Percentiles rank a stretch among this genome's conserved stretches.
phyloP scores from a whole-genome alignment of 352 stramenopile species.

The Globisporangium apiculatum region DNA sequence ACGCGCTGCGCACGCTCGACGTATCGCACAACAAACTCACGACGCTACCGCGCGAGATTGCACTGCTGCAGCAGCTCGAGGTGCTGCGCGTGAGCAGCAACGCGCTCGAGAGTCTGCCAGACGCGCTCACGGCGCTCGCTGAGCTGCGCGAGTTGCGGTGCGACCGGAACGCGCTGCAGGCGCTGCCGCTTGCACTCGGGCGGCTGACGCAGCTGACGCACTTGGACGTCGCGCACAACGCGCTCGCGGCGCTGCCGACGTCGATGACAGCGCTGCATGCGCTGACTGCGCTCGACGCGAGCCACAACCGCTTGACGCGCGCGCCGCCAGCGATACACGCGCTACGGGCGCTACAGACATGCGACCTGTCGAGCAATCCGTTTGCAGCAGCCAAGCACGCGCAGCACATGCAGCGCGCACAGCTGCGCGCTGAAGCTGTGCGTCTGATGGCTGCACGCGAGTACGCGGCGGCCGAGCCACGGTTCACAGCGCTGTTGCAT shows the following conservation, averaged over 20 bases:
- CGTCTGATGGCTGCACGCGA: constrained; percentile 21
- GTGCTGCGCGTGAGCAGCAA: constrained; percentile 40
- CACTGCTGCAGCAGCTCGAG: constrained; percentile 25
- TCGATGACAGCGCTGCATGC: constrained; percentile 31
- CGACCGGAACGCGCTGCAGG: constrained; percentile 27
- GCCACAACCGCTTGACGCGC: constrained; percentile 33
- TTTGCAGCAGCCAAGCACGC: constrained; percentile 16
- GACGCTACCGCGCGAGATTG: constrained; percentile 31
- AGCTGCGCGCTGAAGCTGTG: constrained; percentile 15
- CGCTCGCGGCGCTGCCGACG: constrained; percentile 33
- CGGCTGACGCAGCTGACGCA: constrained; percentile 26
- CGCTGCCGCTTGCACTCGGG: constrained; percentile 29
- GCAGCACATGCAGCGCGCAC: neutral
- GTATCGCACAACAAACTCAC: constrained; percentile 42
- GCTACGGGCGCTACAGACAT: constrained; percentile 20
- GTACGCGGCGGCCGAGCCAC: constrained; percentile 20
- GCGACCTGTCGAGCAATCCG: constrained; percentile 62
- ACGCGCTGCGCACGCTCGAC: constrained; percentile 27
- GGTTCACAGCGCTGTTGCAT: constrained; percentile 24
- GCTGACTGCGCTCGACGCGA: constrained; percentile 36
- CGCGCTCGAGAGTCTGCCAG: constrained; percentile 26
- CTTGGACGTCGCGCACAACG: constrained; percentile 43
- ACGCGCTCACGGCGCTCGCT: constrained; percentile 27
- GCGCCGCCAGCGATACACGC: constrained; percentile 21
- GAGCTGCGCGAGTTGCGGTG: constrained; percentile 28